Percentiles rank a stretch among this genome's conserved stretches.
Conservation (phyloP, 1,284 basidiomycete species). For the Rhodotorula sp. region DNA sequence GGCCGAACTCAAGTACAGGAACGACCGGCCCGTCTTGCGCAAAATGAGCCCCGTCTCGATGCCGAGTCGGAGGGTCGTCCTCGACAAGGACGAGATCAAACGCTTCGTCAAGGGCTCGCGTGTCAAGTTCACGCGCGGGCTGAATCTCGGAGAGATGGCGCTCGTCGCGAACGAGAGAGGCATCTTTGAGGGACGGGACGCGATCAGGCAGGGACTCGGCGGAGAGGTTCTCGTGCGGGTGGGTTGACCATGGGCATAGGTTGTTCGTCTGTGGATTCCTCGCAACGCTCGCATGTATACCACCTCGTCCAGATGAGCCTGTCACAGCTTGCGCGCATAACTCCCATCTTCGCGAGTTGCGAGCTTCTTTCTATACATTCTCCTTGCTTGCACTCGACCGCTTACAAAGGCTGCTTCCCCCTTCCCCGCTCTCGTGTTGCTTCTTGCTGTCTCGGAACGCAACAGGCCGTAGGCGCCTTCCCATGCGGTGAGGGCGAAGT, state of each 20-base stretch:
- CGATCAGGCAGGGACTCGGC: slow-evolving; percentile 48
- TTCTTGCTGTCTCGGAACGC: too few relatives aligned
- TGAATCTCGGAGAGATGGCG: slow-evolving; percentile 81
- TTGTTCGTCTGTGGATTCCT: background rate
- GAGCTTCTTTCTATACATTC: too few relatives aligned
- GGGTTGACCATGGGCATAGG: background rate
- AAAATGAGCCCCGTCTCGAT: slow-evolving; percentile 70
- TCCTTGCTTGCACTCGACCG: too few relatives aligned
- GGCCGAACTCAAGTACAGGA: slow-evolving; percentile 85
- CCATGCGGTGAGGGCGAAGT: too few relatives aligned
- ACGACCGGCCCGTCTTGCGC: slow-evolving; percentile 74
- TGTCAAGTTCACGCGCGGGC: slow-evolving; percentile 65
- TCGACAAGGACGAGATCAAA: slow-evolving; percentile 69
- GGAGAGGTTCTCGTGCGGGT: slow-evolving; percentile 51
- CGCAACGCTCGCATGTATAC: background rate
- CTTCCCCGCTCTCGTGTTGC: too few relatives aligned
- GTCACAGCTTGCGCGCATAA: too few relatives aligned
- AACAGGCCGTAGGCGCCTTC: too few relatives aligned
- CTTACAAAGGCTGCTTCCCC: too few relatives aligned
- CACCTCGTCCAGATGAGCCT: too few relatives aligned
- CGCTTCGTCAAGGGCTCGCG: slow-evolving; percentile 61
- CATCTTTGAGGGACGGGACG: slow-evolving; percentile 52
- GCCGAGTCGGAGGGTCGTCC: slow-evolving; percentile 70
- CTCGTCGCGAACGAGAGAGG: slow-evolving; percentile 62
- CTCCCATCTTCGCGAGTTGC: too few relatives aligned